Percentiles rank a stretch among this genome's conserved stretches.
Evolutionary conservation across 2,329 filamentous ascomycete genomes (phyloP).

Genomic region (Alternaria arbusti): DNA sequence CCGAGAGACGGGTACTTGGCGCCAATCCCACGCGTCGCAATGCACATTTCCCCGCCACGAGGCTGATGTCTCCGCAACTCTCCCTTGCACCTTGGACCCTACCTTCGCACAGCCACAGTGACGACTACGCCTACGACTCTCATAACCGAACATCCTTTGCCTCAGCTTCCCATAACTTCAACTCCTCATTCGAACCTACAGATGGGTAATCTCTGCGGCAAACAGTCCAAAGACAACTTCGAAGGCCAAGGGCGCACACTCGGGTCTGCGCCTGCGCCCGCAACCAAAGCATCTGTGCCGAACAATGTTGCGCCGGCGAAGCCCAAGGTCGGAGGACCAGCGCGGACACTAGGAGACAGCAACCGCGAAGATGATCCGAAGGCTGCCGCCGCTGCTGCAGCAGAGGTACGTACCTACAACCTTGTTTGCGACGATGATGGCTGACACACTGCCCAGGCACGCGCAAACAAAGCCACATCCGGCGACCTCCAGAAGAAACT

Average conservation of each 20-base stretch:
- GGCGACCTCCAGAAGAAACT: conserved; percentile 67
- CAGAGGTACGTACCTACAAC: conserved; percentile 69
- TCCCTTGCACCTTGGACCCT: conserved; percentile 12
- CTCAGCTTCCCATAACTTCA: neutral
- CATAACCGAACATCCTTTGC: neutral
- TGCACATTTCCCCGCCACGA: conserved; percentile 23
- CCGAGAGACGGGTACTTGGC: conserved; percentile 30
- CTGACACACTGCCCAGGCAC: conserved; percentile 60
- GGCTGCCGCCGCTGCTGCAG: conserved; percentile 77
- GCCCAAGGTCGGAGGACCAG: conserved; percentile 56
- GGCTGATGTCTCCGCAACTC: conserved; percentile 23
- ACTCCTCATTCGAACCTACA: neutral
- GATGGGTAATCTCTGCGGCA: conserved; percentile 91
- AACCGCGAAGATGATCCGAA: conserved; percentile 64
- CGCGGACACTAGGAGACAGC: conserved; percentile 68
- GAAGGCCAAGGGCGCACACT: conserved; percentile 75
- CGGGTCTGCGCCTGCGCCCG: conserved; percentile 59
- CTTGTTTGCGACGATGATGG: neutral
- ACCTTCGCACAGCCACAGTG: conserved; percentile 24
- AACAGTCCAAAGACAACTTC: conserved; percentile 67
- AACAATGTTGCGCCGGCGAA: conserved; percentile 29
- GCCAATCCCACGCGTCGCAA: conserved; percentile 14
- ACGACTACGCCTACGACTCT: neutral
- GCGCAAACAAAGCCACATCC: conserved; percentile 64
- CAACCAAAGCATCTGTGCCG: conserved; percentile 53